A percentile compares a stretch with the other conserved stretches of the same genome.
Evolutionary conservation across 23 red algal genomes (phyloP).

Genomic region (Gracilaria vermiculophylla): DNA sequence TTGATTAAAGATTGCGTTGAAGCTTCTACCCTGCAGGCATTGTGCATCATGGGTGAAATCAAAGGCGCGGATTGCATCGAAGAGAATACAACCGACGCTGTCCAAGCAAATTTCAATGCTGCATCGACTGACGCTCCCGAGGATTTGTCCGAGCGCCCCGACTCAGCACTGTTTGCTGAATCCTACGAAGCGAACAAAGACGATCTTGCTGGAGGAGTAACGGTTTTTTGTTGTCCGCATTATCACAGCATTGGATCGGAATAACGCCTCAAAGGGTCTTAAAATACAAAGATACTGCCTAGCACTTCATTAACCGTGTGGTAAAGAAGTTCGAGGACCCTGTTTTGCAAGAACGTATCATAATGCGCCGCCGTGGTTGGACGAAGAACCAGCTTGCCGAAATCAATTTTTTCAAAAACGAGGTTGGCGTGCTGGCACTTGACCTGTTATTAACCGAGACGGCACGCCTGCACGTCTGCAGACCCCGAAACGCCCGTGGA

Average conservation of each 20-base stretch:
- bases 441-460: too few species aligned
- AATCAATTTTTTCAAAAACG: too few species aligned
- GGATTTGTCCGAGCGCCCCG: conserved; percentile 12
- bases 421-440: too few species aligned
- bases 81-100: background rate
- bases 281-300: background rate
- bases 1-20: background rate
- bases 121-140: background rate
- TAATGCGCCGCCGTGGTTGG: too few species aligned
- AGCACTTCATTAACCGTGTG: background rate
- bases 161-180: background rate
- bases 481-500: too few species aligned
- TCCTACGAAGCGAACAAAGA: background rate
- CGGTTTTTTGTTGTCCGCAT: background rate
- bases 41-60: conserved; percentile 23
- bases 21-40: background rate
- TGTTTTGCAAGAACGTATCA: background rate
- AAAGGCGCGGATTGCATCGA: background rate
- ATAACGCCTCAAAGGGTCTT: conserved; percentile 7
- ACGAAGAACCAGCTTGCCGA: too few species aligned
- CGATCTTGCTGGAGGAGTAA: background rate
- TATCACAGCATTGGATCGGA: conserved; percentile 3
- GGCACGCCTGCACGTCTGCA: too few species aligned
- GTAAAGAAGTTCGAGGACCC: background rate
- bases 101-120: background rate